A percentile compares a stretch with the other conserved stretches of the same genome.
Conservation (phyloP, 495 filamentous ascomycete genomes). For the Elaphomyces granulatus region DNA sequence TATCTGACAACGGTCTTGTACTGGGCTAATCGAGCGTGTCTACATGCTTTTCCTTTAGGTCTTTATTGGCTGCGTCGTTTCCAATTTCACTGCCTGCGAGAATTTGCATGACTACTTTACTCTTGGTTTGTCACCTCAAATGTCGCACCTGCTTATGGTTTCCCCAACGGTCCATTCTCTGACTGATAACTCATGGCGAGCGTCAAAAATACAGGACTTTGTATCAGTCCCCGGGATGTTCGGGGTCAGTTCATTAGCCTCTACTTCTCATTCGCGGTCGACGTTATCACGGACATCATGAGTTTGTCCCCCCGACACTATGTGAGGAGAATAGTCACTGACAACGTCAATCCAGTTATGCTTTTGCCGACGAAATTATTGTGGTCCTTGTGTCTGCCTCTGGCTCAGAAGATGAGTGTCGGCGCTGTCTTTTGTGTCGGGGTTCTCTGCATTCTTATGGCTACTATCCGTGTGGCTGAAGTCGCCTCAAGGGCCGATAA, state of each 20-base stretch:
- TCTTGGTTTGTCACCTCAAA: slow-evolving; percentile 16
- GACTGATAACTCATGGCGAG: neutral
- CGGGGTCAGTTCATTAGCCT: slow-evolving; percentile 23
- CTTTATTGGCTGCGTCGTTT: slow-evolving; percentile 23
- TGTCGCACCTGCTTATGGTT: no score
- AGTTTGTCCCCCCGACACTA: no score
- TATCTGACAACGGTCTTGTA: neutral
- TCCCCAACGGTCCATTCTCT: neutral
- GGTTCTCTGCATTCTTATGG: slow-evolving; percentile 36
- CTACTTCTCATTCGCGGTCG: slow-evolving; percentile 28
- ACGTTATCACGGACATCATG: slow-evolving; percentile 31
- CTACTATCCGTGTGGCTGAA: slow-evolving; percentile 32
- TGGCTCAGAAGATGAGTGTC: slow-evolving; percentile 32
- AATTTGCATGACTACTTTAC: slow-evolving; percentile 29
- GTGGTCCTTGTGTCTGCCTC: slow-evolving; percentile 30
- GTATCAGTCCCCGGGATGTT: slow-evolving; percentile 18
- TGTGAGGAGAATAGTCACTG: slow-evolving; percentile 7
- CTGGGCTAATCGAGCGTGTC: neutral
- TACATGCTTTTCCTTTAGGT: slow-evolving; percentile 10
- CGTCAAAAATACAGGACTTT: slow-evolving; percentile 12
- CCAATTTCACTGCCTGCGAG: slow-evolving; percentile 22
- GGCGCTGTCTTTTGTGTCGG: slow-evolving; percentile 34
- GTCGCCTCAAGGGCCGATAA: slow-evolving; percentile 10
- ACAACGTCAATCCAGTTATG: no score
- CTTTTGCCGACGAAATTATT: slow-evolving; percentile 35